These are phyloP conservation scores for Blastobotrys peoriensis DNA, from an alignment of 805 yeast genomes.

Conservation along the genomic window DNA sequence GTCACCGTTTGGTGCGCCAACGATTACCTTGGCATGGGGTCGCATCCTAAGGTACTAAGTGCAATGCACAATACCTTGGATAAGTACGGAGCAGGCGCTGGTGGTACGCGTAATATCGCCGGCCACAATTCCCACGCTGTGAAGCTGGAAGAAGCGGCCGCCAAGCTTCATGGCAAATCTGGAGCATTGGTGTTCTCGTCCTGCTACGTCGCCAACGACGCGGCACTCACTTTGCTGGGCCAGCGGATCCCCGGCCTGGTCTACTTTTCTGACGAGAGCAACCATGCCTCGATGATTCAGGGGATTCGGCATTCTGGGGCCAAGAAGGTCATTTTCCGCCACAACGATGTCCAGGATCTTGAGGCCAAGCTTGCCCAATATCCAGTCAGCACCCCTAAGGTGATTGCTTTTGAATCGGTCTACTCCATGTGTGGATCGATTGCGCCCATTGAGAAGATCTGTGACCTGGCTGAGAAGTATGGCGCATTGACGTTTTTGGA, in stretches of 20 bases:
- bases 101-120: slow-evolving; percentile 98
- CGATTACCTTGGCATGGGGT: slow-evolving; percentile 94
- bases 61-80: slow-evolving; percentile 77
- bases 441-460: slow-evolving; percentile 85
- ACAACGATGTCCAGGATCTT: slow-evolving; percentile 78
- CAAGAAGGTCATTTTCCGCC: slow-evolving; percentile 83
- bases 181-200: slow-evolving; percentile 94
- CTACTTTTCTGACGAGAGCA: slow-evolving; percentile 84
- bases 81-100: slow-evolving; percentile 96
- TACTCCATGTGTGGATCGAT: slow-evolving; percentile 99
- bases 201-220: slow-evolving; percentile 96
- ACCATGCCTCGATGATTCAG: slow-evolving; percentile 97
- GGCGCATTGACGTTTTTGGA: slow-evolving; percentile 96
- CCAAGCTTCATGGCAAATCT: slow-evolving; percentile 88
- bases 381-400: slow-evolving; percentile 84
- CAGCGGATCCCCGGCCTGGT: slow-evolving; percentile 85
- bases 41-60: slow-evolving; percentile 62
- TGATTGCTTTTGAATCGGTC: slow-evolving; percentile 95
- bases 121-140: slow-evolving; percentile 95
- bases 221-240: slow-evolving; percentile 84
- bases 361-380: slow-evolving; percentile 71
- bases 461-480: slow-evolving; percentile 94
- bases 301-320: slow-evolving; percentile 91
- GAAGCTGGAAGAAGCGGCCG: slow-evolving; percentile 75
- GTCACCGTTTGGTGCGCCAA: slow-evolving; percentile 99